Evolutionary conservation across 2,329 filamentous ascomycete genomes (phyloP).

Genomic region (Bipolaris zeicola): DNA sequence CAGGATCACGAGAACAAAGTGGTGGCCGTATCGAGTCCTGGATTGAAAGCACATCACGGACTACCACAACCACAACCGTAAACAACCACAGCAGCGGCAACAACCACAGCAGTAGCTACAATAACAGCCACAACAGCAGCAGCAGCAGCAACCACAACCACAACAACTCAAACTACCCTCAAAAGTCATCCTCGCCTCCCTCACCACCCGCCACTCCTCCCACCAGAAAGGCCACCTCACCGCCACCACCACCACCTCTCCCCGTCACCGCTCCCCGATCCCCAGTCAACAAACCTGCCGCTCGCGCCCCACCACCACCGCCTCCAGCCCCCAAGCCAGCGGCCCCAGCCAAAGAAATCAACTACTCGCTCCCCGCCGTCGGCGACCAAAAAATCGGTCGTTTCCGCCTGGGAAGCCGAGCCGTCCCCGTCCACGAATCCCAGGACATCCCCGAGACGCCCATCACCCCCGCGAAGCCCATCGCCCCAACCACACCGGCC

Average conservation of each 20-base stretch:
- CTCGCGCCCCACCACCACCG: constrained; percentile 17
- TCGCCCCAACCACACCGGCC: constrained; percentile 13
- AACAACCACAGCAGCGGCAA: background rate
- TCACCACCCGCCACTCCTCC: constrained; percentile 12
- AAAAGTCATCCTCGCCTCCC: constrained; percentile 1
- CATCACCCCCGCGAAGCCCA: constrained; percentile 9
- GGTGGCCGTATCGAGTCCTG: constrained; percentile 1
- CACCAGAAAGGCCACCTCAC: background rate
- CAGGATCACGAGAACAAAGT: constrained; percentile 3
- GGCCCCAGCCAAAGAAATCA: constrained; percentile 10
- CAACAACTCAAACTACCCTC: background rate
- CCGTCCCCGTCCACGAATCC: constrained; percentile 29
- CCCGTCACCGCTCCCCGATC: constrained; percentile 6
- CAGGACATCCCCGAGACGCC: constrained; percentile 24
- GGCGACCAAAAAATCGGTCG: constrained; percentile 27
- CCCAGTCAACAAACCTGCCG: constrained; percentile 1
- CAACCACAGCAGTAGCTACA: background rate
- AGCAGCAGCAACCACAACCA: background rate
- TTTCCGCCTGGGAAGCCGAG: constrained; percentile 28
- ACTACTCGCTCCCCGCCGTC: constrained; percentile 24
- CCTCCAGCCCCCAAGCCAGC: constrained; percentile 13
- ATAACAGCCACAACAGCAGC: background rate
- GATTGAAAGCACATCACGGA: constrained; percentile 4
- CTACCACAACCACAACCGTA: background rate
- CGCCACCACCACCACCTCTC: constrained; percentile 8